A percentile compares a stretch with the other conserved stretches of the same genome.
phyloP scores from a whole-genome alignment of 2,329 filamentous ascomycete species.

The Coleophoma cylindrospora region DNA sequence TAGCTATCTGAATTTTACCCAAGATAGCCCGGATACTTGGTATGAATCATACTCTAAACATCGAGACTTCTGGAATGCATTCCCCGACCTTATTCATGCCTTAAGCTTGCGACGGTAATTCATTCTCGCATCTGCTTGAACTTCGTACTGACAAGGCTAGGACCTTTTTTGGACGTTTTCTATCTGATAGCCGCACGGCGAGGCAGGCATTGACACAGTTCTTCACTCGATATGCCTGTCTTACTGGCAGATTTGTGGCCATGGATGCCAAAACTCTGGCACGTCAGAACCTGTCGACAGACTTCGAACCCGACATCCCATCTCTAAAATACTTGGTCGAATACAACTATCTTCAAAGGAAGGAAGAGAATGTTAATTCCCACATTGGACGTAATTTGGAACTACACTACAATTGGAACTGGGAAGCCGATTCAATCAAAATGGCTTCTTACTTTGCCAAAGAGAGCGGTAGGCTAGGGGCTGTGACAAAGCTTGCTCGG shows the following conservation, averaged over 20 bases:
- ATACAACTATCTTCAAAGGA: conserved; percentile 32
- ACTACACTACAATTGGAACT: conserved; percentile 34
- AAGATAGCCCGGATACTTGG: conserved; percentile 27
- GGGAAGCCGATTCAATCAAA: conserved; percentile 20
- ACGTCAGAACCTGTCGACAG: conserved; percentile 19
- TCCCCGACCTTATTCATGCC: conserved; percentile 45
- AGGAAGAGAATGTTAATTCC: conserved; percentile 23
- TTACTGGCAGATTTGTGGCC: conserved; percentile 46
- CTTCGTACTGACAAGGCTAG: conserved; percentile 16
- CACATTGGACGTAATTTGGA: conserved; percentile 27
- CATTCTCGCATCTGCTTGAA: background rate
- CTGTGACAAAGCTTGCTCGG: conserved; percentile 38
- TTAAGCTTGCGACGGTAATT: conserved; percentile 37
- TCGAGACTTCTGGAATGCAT: conserved; percentile 43
- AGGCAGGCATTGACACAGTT: conserved; percentile 21
- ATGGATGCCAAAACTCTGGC: conserved; percentile 39
- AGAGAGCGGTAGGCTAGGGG: conserved; percentile 35
- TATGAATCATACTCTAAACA: conserved; percentile 40
- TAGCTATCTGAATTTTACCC: conserved; percentile 38
- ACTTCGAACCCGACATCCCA: conserved; percentile 32
- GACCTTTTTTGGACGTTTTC: conserved; percentile 25
- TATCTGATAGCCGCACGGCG: conserved; percentile 14
- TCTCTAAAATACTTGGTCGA: conserved; percentile 41
- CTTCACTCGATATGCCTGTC: conserved; percentile 31
- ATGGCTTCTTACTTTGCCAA: conserved; percentile 22